These are phyloP conservation scores for Ustilago hordei DNA, from an alignment of 1,284 basidiomycete genomes.

Conservation along the genomic window DNA sequence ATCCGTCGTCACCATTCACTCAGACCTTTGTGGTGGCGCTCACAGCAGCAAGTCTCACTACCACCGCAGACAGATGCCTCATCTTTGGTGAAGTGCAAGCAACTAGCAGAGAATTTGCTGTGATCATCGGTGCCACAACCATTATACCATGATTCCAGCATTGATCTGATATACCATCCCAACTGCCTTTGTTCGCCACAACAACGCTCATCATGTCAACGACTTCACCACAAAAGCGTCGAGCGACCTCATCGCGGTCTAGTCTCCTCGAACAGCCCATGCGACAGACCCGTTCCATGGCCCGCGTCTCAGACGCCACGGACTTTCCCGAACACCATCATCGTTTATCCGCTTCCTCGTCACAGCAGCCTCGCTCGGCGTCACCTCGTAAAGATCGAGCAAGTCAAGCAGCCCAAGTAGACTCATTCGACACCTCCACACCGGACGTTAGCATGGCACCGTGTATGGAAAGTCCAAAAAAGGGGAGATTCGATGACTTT, in stretches of 20 bases:
- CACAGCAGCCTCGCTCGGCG: conserved; percentile 4
- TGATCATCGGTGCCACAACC: neutral
- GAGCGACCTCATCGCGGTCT: conserved; percentile 20
- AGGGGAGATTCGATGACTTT: conserved; percentile 49
- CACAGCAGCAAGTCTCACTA: neutral
- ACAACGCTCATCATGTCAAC: conserved; percentile 26
- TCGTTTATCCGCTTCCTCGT: conserved; percentile 11
- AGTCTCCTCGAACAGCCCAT: conserved; percentile 37
- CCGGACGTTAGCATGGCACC: conserved; percentile 32
- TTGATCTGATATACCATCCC: neutral
- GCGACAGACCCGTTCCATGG: conserved; percentile 53
- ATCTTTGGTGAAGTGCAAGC: neutral
- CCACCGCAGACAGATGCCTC: neutral
- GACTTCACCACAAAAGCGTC: conserved; percentile 44
- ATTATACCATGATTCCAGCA: neutral
- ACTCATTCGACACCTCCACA: conserved; percentile 37
- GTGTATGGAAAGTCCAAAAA: conserved; percentile 49
- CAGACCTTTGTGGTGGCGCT: neutral
- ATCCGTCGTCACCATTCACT: neutral
- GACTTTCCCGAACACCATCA: conserved; percentile 16
- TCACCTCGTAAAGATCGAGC: conserved; percentile 32
- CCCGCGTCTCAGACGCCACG: conserved; percentile 28
- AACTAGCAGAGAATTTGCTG: neutral
- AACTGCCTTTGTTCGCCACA: neutral
- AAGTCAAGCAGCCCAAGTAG: conserved; percentile 23